phyloP scores from a whole-genome alignment of 805 yeast genomes.

The Metschnikowia gruessii region DNA sequence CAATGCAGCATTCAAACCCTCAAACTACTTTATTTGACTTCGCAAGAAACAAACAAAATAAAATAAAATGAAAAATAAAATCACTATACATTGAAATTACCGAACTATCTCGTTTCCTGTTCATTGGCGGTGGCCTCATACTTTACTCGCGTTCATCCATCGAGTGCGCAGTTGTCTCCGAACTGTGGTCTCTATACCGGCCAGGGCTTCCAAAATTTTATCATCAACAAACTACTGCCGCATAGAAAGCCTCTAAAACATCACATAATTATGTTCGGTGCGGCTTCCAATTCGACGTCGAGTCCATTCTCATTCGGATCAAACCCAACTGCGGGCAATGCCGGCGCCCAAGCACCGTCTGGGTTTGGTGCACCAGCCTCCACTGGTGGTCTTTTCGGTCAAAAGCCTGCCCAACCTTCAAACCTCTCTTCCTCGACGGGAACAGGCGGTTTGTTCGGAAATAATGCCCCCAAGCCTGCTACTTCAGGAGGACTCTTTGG shows the following conservation, averaged over 20 bases:
- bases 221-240: not conserved
- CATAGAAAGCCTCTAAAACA: not conserved
- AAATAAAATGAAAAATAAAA: no score
- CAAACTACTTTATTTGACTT: no score
- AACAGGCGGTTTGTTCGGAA: slow-evolving; percentile 15
- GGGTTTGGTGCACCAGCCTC: slow-evolving; percentile 7
- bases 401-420: slow-evolving; percentile 9
- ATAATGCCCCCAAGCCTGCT: slow-evolving; percentile 2
- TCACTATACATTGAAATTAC: no score
- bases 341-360: slow-evolving; percentile 4
- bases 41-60: no score
- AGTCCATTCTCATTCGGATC: slow-evolving; percentile 14
- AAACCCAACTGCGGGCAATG: slow-evolving; percentile 2
- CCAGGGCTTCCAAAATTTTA: slow-evolving; percentile 5
- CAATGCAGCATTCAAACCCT: no score
- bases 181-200: slow-evolving; percentile 5
- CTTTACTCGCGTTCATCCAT: not conserved
- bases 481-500: slow-evolving; percentile 16
- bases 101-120: no score
- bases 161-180: slow-evolving; percentile 3
- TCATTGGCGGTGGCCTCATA: no score
- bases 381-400: slow-evolving; percentile 14
- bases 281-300: slow-evolving; percentile 9
- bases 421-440: slow-evolving; percentile 2
- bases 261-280: slow-evolving; percentile 16